These are phyloP conservation scores for Henckelia pumila DNA, from an alignment of 257 asterid species.

Conservation along the genomic window DNA sequence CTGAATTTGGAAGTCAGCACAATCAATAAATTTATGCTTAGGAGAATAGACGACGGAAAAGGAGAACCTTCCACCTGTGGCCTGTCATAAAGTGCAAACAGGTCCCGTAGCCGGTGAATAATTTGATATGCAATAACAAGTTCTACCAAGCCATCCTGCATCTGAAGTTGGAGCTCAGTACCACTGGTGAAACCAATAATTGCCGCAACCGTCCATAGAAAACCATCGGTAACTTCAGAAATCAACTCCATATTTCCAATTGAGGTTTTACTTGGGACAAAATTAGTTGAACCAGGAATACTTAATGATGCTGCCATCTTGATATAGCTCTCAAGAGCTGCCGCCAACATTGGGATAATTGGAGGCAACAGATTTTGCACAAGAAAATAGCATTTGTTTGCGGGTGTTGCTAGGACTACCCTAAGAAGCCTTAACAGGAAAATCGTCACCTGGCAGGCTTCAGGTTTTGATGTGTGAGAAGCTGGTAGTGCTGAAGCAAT, in stretches of 20 bases:
- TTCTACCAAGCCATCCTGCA: constrained; percentile 88
- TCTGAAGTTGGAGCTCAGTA: constrained; percentile 63
- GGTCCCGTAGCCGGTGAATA: constrained; percentile 88
- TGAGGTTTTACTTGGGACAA: constrained; percentile 54
- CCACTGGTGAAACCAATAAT: constrained; percentile 66
- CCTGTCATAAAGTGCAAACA: constrained; percentile 95
- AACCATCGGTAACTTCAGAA: constrained; percentile 81
- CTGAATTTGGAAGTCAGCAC: constrained; percentile 83
- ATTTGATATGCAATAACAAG: constrained; percentile 87
- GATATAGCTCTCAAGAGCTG: constrained; percentile 88
- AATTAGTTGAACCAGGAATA: constrained; percentile 53
- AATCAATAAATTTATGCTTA: constrained; percentile 72
- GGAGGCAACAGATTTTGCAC: constrained; percentile 96
- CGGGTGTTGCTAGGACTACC: constrained; percentile 53
- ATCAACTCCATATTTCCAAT: constrained; percentile 56
- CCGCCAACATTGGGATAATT: constrained; percentile 89
- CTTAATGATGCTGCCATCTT: constrained; percentile 86
- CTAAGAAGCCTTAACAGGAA: constrained; percentile 81
- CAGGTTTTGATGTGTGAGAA: constrained; percentile 92
- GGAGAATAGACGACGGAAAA: constrained; percentile 85
- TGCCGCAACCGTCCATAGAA: constrained; percentile 73
- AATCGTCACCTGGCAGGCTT: constrained; percentile 85
- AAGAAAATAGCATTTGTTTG: constrained; percentile 85
- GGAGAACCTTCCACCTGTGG: constrained; percentile 98
- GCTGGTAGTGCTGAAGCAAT: constrained; percentile 99